A percentile compares a stretch with the other conserved stretches of the same genome.
phyloP scores from a whole-genome alignment of 176 grass and related monocot genomes.

The Zoysia japonica region DNA sequence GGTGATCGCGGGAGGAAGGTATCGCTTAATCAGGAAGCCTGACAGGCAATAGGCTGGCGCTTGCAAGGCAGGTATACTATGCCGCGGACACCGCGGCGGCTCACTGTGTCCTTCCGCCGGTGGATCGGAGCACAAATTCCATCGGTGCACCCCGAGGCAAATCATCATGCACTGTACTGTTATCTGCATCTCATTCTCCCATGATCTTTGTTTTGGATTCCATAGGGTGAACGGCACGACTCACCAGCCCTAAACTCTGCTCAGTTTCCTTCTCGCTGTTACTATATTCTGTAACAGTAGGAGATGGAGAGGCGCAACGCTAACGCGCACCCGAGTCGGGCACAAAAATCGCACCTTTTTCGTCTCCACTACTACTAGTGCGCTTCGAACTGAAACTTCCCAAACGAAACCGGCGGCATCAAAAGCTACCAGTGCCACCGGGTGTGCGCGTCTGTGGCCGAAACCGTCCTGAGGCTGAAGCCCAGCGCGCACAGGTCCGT shows the following conservation, averaged over 20 bases:
- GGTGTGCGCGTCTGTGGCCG: background rate
- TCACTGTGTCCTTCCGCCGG: background rate
- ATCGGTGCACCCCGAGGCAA: constrained; percentile 2
- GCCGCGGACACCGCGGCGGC: background rate
- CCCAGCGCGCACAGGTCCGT: too few species aligned
- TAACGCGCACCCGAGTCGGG: too few species aligned
- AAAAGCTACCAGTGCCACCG: background rate
- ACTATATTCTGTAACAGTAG: background rate
- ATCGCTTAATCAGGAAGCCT: constrained; percentile 58
- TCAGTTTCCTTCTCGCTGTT: background rate
- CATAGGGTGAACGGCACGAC: background rate
- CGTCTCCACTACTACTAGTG: background rate
- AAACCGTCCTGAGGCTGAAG: background rate
- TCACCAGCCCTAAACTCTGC: background rate
- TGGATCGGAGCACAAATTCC: constrained; percentile 40
- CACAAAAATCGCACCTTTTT: constrained; percentile 1
- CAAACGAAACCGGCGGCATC: constrained; percentile 24
- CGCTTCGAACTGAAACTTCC: constrained; percentile 42
- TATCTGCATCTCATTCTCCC: constrained; percentile 4
- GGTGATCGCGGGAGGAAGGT: constrained; percentile 46
- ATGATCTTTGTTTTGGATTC: constrained; percentile 21
- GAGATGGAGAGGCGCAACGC: background rate
- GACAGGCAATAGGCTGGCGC: constrained; percentile 37
- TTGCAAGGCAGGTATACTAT: constrained; percentile 42
- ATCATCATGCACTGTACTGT: background rate